Base-by-base conservation (phyloP, 2,329 filamentous ascomycete genomes). In the Fusarium longipes region DNA sequence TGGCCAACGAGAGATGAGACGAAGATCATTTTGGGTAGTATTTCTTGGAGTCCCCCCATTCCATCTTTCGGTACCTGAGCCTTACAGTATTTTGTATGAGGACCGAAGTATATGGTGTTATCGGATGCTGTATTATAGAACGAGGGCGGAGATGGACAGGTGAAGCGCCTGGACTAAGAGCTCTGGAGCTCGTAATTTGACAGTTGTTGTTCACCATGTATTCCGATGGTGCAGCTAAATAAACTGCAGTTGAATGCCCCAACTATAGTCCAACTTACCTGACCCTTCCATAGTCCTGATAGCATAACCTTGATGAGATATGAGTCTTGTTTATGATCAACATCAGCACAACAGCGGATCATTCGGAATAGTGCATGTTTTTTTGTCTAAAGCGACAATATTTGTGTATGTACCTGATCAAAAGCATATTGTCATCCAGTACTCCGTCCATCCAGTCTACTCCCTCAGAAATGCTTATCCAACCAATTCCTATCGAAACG, bases 401-500 rank as follows among this genome's bases (percentile, higher is more conserved):
- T 52, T 32, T 61, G 40, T 43, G 48, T 61, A 40, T 69, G 50
- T 67, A 71, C 61, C 52, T 49, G 39, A 44, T 45, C 59, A 63
- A 64, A 70, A 58, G 40, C 44, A 66, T 57, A 40, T 36, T 50
- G 32, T 51, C 53, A 56, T 65, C 64, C 32, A 53, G 47, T 63
- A 57, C 63, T 67, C 59, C 67, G 54, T 33, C 48, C 63, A 47
- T 63, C 58, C 65, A 51, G 48, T 69, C 51, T 67, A 62, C 59
- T 57, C 66, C 65, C 47, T 65, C 58, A 64, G 30, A 58, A 67
- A 64, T 67, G 57, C 52, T 63, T 52, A 52, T 68, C 61, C 65
- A 65, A 56, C 49, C 62, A 59, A 22, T 59, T 45, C 30, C 53
- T 72, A 82, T 67, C 81, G 76, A 68, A 82, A 81, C 47, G 79